These are phyloP conservation scores for Diaporthe sp. DNA, from an alignment of 2,329 filamentous ascomycete species.

Conservation along the genomic window DNA sequence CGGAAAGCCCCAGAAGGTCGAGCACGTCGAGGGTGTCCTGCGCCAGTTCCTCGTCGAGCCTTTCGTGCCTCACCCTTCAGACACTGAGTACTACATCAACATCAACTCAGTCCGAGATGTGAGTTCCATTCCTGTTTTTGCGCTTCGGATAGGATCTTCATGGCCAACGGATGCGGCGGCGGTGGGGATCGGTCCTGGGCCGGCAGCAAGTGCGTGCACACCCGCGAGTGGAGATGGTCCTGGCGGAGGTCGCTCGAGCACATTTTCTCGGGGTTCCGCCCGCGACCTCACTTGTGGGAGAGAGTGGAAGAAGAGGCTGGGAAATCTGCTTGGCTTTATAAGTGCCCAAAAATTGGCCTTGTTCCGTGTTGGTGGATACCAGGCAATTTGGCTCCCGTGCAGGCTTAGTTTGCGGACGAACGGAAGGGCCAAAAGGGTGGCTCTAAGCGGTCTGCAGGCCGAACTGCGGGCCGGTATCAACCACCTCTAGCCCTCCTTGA, in stretches of 20 bases:
- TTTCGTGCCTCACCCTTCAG: conserved; percentile 94
- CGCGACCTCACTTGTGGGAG: conserved; percentile 1
- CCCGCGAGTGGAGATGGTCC: neutral
- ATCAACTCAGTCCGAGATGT: conserved; percentile 99
- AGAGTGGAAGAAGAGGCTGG: neutral
- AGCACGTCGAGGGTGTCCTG: conserved; percentile 89
- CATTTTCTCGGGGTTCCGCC: neutral
- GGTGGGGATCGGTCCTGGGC: neutral
- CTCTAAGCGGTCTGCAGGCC: conserved; percentile 36
- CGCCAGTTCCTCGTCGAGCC: conserved; percentile 98
- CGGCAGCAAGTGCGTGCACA: conserved; percentile 37
- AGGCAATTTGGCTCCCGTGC: conserved; percentile 34
- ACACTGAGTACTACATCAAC: conserved; percentile 99
- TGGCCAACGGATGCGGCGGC: conserved; percentile 17
- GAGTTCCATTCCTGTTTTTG: conserved; percentile 60
- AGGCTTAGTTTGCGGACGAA: conserved; percentile 39
- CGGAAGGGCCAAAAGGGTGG: conserved; percentile 39
- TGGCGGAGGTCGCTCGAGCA: neutral
- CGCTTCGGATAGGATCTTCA: conserved; percentile 36
- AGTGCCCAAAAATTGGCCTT: conserved; percentile 27
- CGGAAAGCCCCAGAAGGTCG: conserved; percentile 92
- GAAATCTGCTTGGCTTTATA: conserved; percentile 21
- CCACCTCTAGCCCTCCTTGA: conserved; percentile 26
- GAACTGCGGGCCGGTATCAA: conserved; percentile 40
- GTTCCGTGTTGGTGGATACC: conserved; percentile 40